A percentile compares a stretch with the other conserved stretches of the same genome.
phyloP scores from a whole-genome alignment of 352 stramenopile species.

The Pythium myriotylum region DNA sequence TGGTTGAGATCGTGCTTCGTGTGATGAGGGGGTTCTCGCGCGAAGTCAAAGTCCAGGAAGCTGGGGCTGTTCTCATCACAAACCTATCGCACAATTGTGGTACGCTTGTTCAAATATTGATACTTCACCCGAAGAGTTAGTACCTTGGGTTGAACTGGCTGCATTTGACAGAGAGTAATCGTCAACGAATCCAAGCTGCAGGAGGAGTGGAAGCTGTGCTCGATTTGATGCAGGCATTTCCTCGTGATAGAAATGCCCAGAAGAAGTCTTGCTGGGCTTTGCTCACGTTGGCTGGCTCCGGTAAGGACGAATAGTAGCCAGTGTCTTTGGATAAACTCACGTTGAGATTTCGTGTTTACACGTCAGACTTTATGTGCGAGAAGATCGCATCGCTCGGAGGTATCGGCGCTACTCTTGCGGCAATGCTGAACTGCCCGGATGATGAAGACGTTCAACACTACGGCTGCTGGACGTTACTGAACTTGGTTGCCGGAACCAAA shows the following conservation, averaged over 20 bases:
- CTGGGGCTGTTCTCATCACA: constrained; percentile 72
- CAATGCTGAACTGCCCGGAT: constrained; percentile 73
- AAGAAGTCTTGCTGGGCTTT: constrained; percentile 85
- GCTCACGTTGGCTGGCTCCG: constrained; percentile 76
- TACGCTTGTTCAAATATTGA: no score
- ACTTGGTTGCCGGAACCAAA: constrained; percentile 56
- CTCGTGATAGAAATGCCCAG: constrained; percentile 68
- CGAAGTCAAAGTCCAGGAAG: constrained; percentile 71
- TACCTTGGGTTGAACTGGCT: no score
- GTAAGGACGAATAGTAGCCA: no score
- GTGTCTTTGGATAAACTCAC: no score
- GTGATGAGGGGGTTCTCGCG: constrained; percentile 64
- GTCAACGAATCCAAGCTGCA: constrained; percentile 64
- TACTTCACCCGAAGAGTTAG: no score
- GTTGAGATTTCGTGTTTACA: no score
- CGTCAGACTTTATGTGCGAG: constrained; percentile 72
- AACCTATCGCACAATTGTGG: constrained; percentile 88
- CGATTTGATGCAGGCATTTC: constrained; percentile 84
- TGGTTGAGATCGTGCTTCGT: constrained; percentile 52
- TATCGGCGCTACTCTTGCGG: constrained; percentile 65
- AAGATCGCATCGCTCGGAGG: constrained; percentile 60
- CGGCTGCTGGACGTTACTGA: constrained; percentile 70
- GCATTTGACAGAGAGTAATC: constrained; percentile 92
- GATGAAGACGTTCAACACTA: constrained; percentile 68
- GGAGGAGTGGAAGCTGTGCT: constrained; percentile 83